Evolutionary conservation across 495 filamentous ascomycete species (phyloP), one percentile per base, ranked within the genome.

Genomic region (Talaromyces liani): DNA sequence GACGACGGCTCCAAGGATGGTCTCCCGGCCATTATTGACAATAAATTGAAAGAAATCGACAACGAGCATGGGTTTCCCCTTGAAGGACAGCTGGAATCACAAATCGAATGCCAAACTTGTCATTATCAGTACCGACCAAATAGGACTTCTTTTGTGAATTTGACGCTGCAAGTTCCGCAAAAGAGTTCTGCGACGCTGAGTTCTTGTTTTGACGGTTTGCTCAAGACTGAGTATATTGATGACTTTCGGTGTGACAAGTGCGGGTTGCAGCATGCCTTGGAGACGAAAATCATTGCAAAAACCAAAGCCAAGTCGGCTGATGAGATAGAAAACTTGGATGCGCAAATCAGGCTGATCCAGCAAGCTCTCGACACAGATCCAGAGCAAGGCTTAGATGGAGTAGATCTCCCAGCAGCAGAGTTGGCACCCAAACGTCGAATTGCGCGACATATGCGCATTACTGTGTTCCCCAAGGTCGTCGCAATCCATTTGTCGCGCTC

Each of bases 231-330:
- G 69, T 88, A 91, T 69, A 97, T 99, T 59, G 95, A 99, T 59
- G 94, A 97, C 70, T 99, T 93, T 76, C 89, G 88, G 56, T 99
- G 94, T 72, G 94, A 97, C 64, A 89, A 86, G 68, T 98, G 94
- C 64, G 88, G 91, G 10, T 80, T 98, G n/a, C 72, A 89, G 54
- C 88, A 96, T 75, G 92, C 93, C 2, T 64, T 91, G 20, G 79
- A 82, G 20, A 59, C 68, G 22, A 80, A 78, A 58, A 77, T 72
- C 16, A 76, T 83, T 0, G 85, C 87, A 56, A 71, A 78, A 25
- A 72, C 75, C 31, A 76, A 78, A 39, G 70, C 75, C 36, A 78
- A 73, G 57, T 72, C 77, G n/a, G 71, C 69, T 22, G 69, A 78
- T 49, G 79, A 82, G n/a, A 78, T 79, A 57, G 70, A 79, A 10